Conservation (phyloP, 768 basidiomycete genomes). For the Lentinula raphanica region DNA sequence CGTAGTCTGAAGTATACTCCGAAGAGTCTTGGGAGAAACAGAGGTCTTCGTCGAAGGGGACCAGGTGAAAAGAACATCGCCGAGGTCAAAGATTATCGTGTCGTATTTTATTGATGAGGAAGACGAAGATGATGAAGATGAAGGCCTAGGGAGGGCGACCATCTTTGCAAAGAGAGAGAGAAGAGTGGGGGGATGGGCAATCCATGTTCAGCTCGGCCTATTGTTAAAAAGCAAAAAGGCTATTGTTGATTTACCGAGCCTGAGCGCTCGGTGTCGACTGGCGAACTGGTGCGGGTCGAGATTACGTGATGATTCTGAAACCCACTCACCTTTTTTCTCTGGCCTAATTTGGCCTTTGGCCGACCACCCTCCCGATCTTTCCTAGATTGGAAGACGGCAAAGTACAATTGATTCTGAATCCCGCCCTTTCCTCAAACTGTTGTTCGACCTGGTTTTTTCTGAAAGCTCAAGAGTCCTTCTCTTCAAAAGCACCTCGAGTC, state of each 20-base stretch:
- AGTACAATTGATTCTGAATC: background rate
- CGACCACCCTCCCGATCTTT: background rate
- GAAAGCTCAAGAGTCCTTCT: background rate
- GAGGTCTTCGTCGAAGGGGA: conserved; percentile 39
- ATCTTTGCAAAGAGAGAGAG: background rate
- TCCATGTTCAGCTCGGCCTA: background rate
- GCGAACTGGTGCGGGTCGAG: background rate
- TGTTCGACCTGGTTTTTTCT: background rate
- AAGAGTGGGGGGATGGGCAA: background rate
- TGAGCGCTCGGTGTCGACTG: background rate
- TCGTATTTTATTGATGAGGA: conserved; percentile 10
- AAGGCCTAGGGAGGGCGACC: background rate
- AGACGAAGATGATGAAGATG: background rate
- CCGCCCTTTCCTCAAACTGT: background rate
- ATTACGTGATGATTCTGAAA: conserved; percentile 1
- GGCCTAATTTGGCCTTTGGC: background rate
- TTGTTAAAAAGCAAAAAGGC: conserved; percentile 4
- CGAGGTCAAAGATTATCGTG: conserved; percentile 48
- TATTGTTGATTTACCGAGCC: conserved; percentile 7
- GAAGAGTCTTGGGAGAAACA: conserved; percentile 36
- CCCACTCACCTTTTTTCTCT: background rate
- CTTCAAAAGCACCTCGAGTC: background rate
- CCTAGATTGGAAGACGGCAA: background rate
- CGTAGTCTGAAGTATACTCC: conserved; percentile 35
- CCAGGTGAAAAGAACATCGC: conserved; percentile 55